These are phyloP conservation scores for Rhizopogon roseolus DNA, from an alignment of 768 basidiomycete genomes.

Conservation along the genomic window DNA sequence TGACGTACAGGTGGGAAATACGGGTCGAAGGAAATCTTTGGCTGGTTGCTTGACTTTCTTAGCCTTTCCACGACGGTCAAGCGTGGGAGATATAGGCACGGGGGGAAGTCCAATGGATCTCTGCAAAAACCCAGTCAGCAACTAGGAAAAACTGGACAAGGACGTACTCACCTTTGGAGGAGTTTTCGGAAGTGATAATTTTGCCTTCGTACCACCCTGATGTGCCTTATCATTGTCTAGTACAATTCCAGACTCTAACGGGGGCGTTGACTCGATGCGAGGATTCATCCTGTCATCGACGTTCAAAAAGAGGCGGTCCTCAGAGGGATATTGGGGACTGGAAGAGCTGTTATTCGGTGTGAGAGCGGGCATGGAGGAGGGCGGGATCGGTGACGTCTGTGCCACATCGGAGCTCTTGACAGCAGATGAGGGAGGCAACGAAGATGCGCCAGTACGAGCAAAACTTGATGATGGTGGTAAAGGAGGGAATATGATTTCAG, in stretches of 20 bases:
- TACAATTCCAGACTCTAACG: constrained; percentile 8
- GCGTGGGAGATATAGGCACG: constrained; percentile 44
- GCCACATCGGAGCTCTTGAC: constrained; percentile 16
- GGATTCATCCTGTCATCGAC: constrained; percentile 4
- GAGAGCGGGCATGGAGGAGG: constrained; percentile 52
- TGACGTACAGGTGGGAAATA: constrained; percentile 17
- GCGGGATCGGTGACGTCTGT: constrained; percentile 25
- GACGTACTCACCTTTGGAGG: constrained; percentile 20
- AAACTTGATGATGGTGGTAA: constrained; percentile 50
- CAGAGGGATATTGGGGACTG: constrained; percentile 45
- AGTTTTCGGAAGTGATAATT: constrained; percentile 14
- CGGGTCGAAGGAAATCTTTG: constrained; percentile 14
- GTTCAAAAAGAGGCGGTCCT: constrained; percentile 15
- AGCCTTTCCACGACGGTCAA: constrained; percentile 29
- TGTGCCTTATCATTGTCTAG: constrained; percentile 5
- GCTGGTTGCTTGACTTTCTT: constrained; percentile 12
- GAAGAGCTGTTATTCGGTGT: constrained; percentile 61
- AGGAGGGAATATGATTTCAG: constrained; percentile 72
- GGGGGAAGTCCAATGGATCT: constrained; percentile 34
- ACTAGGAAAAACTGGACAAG: neutral
- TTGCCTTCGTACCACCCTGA: constrained; percentile 16
- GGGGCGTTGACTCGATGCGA: constrained; percentile 14
- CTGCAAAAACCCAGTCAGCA: constrained; percentile 15
- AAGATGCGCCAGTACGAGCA: constrained; percentile 20
- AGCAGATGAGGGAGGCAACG: constrained; percentile 20